Evolutionary conservation across 768 basidiomycete genomes (phyloP), one percentile per base, ranked within the genome.

Genomic region (Bullera alba): DNA sequence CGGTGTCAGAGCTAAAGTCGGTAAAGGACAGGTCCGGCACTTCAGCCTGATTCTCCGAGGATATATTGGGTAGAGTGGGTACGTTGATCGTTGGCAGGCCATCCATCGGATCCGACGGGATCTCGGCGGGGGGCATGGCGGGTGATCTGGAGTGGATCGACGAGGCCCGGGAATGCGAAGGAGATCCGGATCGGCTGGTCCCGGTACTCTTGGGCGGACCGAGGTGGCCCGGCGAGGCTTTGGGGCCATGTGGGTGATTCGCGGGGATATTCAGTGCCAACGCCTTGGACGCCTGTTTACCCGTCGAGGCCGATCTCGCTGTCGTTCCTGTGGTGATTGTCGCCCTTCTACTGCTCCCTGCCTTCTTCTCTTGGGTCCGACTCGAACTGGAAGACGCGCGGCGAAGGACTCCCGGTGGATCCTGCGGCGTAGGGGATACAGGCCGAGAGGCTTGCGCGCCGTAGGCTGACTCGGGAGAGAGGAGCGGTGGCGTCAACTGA

Each of bases 261-360:
- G 60, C 45, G 5, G 39, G n/a, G 4, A 48, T 35, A 38, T 58
- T 51, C 3, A 59, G 44, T 15, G 61, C 57, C 17, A 59, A 43
- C 5, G 65, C 57, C 49, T 64, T 67, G 16, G 42, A 44, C 2
- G 58, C 50, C 21, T 57, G 48, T 42, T 67, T 60, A 43, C 56
- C 58, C 2, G 57, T 51, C 5, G 60, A 62, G 30, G 58, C 55
- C 22, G 54, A 55, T 21, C 44, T 57, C 37, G 46, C 55, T 30
- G 27, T 17, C 2, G 36, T 36, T 7, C 32, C 23, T 8, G 51
- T 46, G 1, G 61, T 61, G 15, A 60, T 54, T 0, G 65, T 63
- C 1, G 60, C 58, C 30, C 65, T 49, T 10, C 37, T 10, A 21
- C n/a, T n/a, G n/a, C n/a, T n/a, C n/a, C n/a, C n/a, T n/a, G n/a